Evolutionary conservation across 2,329 filamentous ascomycete species (phyloP).

Genomic region (Xylaria sp.): DNA sequence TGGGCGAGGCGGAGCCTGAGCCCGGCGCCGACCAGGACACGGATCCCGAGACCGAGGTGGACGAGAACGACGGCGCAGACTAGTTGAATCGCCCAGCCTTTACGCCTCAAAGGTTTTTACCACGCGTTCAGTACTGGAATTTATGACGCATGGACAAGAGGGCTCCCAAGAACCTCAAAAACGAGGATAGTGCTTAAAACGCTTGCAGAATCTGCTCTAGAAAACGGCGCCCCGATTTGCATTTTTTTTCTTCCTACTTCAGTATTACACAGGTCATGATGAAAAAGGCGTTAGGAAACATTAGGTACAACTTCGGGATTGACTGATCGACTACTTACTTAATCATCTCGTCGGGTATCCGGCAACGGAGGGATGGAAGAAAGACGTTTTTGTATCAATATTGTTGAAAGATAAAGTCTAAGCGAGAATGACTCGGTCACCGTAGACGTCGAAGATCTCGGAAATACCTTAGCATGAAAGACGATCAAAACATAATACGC

Average conservation of each 20-base stretch:
- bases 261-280: slow-evolving; percentile 17
- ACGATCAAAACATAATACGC: slow-evolving; percentile 9
- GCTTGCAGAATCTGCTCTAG: slow-evolving; percentile 8
- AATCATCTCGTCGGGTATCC: background rate
- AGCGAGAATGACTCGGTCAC: background rate
- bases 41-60: slow-evolving; percentile 49
- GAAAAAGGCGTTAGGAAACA: slow-evolving; percentile 33
- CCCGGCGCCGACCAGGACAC: slow-evolving; percentile 38
- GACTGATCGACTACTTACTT: background rate
- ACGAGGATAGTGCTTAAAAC: background rate
- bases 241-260: slow-evolving; percentile 10
- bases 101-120: background rate
- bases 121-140: background rate
- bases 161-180: background rate
- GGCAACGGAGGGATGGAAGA: slow-evolving; percentile 5
- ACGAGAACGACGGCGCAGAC: slow-evolving; percentile 46
- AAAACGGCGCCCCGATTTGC: slow-evolving; percentile 24
- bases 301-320: slow-evolving; percentile 3
- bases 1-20: slow-evolving; percentile 34
- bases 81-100: slow-evolving; percentile 26
- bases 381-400: slow-evolving; percentile 25
- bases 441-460: slow-evolving; percentile 1
- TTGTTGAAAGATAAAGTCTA: slow-evolving; percentile 3
- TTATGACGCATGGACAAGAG: background rate
- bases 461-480: slow-evolving; percentile 5